A percentile compares a stretch with the other conserved stretches of the same genome.
Conservation (phyloP, 2,329 filamentous ascomycete species). For the Microdochium bolleyi region DNA sequence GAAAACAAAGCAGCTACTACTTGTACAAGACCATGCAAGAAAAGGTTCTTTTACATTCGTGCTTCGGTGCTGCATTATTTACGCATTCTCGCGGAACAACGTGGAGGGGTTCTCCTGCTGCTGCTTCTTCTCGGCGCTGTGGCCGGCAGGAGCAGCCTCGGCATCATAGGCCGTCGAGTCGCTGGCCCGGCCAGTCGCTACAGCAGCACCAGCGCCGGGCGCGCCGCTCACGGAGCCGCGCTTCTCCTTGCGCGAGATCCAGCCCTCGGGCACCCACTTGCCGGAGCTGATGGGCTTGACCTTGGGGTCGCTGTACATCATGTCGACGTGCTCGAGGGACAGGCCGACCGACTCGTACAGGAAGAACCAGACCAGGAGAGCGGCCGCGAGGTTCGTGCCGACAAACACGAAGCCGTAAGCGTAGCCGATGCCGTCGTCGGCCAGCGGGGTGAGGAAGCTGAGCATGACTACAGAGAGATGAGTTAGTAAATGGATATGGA, state of each 20-base stretch:
- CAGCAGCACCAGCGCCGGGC: background rate
- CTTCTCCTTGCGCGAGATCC: slow-evolving; percentile 26
- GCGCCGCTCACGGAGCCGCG: background rate
- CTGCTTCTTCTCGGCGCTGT: background rate
- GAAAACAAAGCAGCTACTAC: too few relatives aligned
- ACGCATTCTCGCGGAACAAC: background rate
- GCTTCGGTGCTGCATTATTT: background rate
- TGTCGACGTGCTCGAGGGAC: slow-evolving; percentile 64
- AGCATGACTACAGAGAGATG: slow-evolving; percentile 40
- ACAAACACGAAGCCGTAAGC: slow-evolving; percentile 60
- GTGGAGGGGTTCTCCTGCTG: background rate
- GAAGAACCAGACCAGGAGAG: slow-evolving; percentile 59
- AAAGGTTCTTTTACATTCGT: background rate
- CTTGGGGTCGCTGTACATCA: slow-evolving; percentile 53
- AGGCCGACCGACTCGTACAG: slow-evolving; percentile 58
- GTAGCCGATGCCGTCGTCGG: slow-evolving; percentile 52
- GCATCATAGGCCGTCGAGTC: background rate
- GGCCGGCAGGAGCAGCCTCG: background rate
- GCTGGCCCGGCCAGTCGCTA: background rate
- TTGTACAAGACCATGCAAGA: too few relatives aligned
- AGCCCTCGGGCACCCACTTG: slow-evolving; percentile 42
- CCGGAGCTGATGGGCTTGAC: slow-evolving; percentile 55
- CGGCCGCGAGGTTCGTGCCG: slow-evolving; percentile 50
- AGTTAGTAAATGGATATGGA: background rate
- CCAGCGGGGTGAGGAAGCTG: slow-evolving; percentile 61